Percentiles rank a stretch among this genome's conserved stretches.
phyloP scores from a whole-genome alignment of 2,329 filamentous ascomycete genomes.

The Rhytidhysteron rufulum region DNA sequence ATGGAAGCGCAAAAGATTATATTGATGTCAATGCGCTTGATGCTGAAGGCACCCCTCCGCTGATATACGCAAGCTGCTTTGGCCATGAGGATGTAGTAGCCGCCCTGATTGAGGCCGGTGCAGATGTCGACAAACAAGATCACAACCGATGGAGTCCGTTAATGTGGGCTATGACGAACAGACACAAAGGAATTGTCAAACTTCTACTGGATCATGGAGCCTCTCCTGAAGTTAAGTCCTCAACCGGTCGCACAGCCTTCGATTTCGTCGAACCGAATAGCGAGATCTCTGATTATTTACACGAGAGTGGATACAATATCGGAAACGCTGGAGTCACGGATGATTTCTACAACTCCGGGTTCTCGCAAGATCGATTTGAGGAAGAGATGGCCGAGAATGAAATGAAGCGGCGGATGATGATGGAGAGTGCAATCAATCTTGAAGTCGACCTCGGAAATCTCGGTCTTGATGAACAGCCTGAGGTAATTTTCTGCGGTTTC shows the following conservation, averaged over 20 bases:
- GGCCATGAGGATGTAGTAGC: conserved; percentile 88
- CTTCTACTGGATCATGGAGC: conserved; percentile 87
- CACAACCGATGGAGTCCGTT: conserved; percentile 95
- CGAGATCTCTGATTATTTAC: conserved; percentile 92
- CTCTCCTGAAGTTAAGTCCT: conserved; percentile 93
- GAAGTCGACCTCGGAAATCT: conserved; percentile 96
- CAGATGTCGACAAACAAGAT: conserved; percentile 88
- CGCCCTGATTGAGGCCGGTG: conserved; percentile 78
- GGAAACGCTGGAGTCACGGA: conserved; percentile 75
- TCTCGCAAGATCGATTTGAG: conserved; percentile 90
- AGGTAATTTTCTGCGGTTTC: conserved; percentile 53
- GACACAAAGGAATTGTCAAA: conserved; percentile 94
- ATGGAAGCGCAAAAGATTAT: conserved; percentile 68
- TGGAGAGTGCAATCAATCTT: conserved; percentile 94
- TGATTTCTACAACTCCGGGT: conserved; percentile 91
- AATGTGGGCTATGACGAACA: conserved; percentile 99
- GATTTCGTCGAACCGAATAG: conserved; percentile 95
- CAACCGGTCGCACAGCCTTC: conserved; percentile 86
- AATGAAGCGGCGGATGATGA: conserved; percentile 96
- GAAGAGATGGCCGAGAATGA: conserved; percentile 97
- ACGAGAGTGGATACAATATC: conserved; percentile 89
- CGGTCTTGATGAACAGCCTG: conserved; percentile 90
- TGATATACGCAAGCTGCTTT: conserved; percentile 98
- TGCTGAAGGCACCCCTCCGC: conserved; percentile 89
- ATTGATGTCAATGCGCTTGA: conserved; percentile 85